Evolutionary conservation across 139 green algal species (phyloP).

Genomic region (Tetraselmis striata): DNA sequence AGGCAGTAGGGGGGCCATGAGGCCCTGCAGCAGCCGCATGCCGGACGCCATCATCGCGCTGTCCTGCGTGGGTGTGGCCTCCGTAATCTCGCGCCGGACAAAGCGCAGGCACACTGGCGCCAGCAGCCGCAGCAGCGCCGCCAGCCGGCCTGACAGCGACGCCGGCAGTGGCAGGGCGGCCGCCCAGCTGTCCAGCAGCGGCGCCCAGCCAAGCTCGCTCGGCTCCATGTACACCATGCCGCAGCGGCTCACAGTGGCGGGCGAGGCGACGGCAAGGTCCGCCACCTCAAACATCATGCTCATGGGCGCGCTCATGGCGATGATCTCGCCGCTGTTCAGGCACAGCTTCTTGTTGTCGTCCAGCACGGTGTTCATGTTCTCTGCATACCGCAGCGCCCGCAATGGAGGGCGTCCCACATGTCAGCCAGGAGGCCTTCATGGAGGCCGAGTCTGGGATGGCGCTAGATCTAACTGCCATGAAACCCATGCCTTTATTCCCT

Average conservation of each 20-base stretch:
- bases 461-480: too few species aligned
- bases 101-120: slow-evolving; percentile 23
- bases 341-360: slow-evolving; percentile 48
- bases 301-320: slow-evolving; percentile 58
- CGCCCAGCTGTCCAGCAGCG: slow-evolving; percentile 51
- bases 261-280: slow-evolving; percentile 30
- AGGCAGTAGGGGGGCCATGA: slow-evolving; percentile 5
- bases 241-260: slow-evolving; percentile 27
- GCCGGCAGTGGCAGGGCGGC: slow-evolving; percentile 19
- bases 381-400: too few species aligned
- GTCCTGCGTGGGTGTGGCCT: slow-evolving; percentile 22
- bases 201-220: slow-evolving; percentile 41
- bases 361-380: slow-evolving; percentile 46
- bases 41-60: slow-evolving; percentile 11
- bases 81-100: slow-evolving; percentile 20
- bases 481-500: too few species aligned
- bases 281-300: slow-evolving; percentile 55
- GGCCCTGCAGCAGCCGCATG: slow-evolving; percentile 18
- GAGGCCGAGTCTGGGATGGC: too few species aligned
- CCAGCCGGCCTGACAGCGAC: neutral
- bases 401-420: slow-evolving; percentile 56
- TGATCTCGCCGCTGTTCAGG: slow-evolving; percentile 22
- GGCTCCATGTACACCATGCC: slow-evolving; percentile 34
- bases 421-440: slow-evolving; percentile 49
- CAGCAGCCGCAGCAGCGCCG: slow-evolving; percentile 23